Conservation (phyloP, 306 rosid genomes). For the Gillenia trifoliata region DNA sequence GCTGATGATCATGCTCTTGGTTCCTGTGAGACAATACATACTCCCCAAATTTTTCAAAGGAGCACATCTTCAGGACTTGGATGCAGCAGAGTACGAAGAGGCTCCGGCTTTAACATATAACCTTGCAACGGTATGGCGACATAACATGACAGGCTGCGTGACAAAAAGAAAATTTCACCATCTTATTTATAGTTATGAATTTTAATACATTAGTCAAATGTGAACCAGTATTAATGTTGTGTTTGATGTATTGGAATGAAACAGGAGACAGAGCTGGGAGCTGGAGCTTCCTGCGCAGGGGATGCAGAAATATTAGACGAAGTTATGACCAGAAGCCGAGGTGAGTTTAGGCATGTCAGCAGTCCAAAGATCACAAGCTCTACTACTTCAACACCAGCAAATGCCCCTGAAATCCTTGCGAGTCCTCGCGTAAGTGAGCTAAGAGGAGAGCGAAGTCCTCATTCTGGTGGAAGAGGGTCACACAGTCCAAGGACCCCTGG, state of each 20-base stretch:
- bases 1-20: conserved; percentile 90
- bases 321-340: conserved; percentile 83
- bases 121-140: conserved; percentile 49
- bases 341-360: conserved; percentile 78
- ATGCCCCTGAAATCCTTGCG: conserved; percentile 36
- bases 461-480: conserved; percentile 47
- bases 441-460: conserved; percentile 62
- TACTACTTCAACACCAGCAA: conserved; percentile 56
- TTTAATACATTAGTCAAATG: background rate
- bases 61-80: conserved; percentile 90
- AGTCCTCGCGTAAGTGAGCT: conserved; percentile 67
- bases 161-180: background rate
- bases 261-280: conserved; percentile 80
- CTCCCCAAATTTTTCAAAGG: conserved; percentile 93
- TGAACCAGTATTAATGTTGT: background rate
- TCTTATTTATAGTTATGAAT: background rate
- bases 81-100: conserved; percentile 93
- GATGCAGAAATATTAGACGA: conserved; percentile 86
- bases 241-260: conserved; percentile 33
- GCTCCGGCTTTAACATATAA: conserved; percentile 72
- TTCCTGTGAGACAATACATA: conserved; percentile 80
- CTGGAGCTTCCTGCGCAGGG: conserved; percentile 48
- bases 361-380: conserved; percentile 86
- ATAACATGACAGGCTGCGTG: background rate
- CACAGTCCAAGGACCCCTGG: conserved; percentile 53